Percentiles rank a stretch among this genome's conserved stretches.
Evolutionary conservation across 2,329 filamentous ascomycete species (phyloP).

Genomic region (Dothistroma pini): DNA sequence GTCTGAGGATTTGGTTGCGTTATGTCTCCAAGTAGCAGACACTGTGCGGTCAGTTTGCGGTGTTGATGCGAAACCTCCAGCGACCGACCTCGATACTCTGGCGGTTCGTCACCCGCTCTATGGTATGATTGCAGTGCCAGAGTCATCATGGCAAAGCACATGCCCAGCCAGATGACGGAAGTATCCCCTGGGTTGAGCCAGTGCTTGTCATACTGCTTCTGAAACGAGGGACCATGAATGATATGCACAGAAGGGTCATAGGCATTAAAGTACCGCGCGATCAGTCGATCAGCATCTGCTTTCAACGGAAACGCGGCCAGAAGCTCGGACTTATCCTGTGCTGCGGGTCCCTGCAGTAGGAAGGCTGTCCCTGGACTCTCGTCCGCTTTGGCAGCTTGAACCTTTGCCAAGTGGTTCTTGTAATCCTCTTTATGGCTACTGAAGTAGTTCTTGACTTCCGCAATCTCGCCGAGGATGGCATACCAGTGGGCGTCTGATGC

Average conservation of each 20-base stretch:
- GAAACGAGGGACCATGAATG: conserved; percentile 71
- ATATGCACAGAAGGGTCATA: conserved; percentile 60
- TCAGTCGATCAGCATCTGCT: conserved; percentile 76
- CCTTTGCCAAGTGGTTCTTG: conserved; percentile 73
- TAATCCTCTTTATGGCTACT: conserved; percentile 80
- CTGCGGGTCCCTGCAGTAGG: conserved; percentile 67
- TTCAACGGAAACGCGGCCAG: conserved; percentile 76
- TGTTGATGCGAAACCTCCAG: conserved; percentile 53
- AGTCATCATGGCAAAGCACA: conserved; percentile 72
- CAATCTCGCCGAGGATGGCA: conserved; percentile 61
- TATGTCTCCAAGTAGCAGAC: conserved; percentile 71
- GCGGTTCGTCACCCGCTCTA: conserved; percentile 73
- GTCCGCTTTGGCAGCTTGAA: conserved; percentile 62
- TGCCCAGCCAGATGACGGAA: conserved; percentile 71
- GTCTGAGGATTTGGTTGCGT: conserved; percentile 71
- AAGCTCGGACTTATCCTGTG: conserved; percentile 71
- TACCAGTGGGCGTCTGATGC: conserved; percentile 53
- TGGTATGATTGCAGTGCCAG: conserved; percentile 76
- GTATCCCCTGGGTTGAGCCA: conserved; percentile 72
- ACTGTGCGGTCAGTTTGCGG: conserved; percentile 71
- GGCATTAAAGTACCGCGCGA: conserved; percentile 88
- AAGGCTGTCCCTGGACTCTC: conserved; percentile 67
- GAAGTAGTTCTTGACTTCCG: conserved; percentile 93
- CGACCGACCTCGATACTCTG: conserved; percentile 68
- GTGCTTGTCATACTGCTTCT: conserved; percentile 63